Evolutionary conservation across 495 filamentous ascomycete genomes (phyloP), one percentile per base, ranked within the genome.

Genomic region (Aspergillus hancockii): DNA sequence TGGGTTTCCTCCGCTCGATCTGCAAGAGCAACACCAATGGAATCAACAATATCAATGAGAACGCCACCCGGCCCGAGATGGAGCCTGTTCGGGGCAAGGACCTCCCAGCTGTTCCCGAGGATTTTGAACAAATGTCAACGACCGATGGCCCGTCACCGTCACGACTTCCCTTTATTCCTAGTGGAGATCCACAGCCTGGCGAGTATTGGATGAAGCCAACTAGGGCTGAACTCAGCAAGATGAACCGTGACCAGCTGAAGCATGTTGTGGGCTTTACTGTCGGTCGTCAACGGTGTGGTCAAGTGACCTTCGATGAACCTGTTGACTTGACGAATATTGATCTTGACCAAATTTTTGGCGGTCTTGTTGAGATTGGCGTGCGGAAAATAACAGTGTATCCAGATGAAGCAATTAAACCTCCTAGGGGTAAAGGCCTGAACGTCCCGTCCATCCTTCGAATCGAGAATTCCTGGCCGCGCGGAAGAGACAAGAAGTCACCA

Each of bases 351-450:
- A 79, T 98, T 25, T 88, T 81, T 51, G 86, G 79, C 46, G 81
- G 78, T 9, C 88, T 97, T 67, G 89, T 97, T 36, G 75, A 87
- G 22, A 80, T 98, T 51, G 78, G 79, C 10, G 77, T 86, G 51
- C 88, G 94, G 18, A 85, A 85, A 31, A 88, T 90, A 46, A 95
- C 93, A 3, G 92, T 97, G 18, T 98, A 98, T 66, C 85, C 89
- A 9, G 85, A 89, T 36, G 75, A 82, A 32, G 75, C 79, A 0
- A 82, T 84, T 63, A 98, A 97, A 75, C 90, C 94, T 19, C 78
- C 86, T 3, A 79, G 83, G 54, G 95, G 95, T 49, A 89, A 90
- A 65, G 93, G 91, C 8, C 80, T 98, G 59, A 98, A 98, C 64
- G 90, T 97, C 5, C 93, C 92, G 1, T 90, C 94, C 0, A 84